Evolutionary conservation across 495 filamentous ascomycete genomes (phyloP).

Genomic region (Cairneyella variabilis): DNA sequence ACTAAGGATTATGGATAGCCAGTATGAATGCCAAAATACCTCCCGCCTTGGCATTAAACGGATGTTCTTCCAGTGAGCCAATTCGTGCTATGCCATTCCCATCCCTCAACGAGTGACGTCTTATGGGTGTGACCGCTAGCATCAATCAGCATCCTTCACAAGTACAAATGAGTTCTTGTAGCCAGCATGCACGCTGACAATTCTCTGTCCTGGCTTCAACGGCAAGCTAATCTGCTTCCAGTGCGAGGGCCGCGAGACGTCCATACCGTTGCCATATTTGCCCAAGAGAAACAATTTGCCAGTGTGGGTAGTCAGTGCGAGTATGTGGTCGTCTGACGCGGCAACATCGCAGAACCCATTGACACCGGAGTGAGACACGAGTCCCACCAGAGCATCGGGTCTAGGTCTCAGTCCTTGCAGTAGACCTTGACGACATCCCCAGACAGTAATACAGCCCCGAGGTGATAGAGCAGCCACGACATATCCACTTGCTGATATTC

Average conservation of each 20-base stretch:
- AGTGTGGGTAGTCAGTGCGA: slow-evolving; percentile 45
- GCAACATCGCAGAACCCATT: slow-evolving; percentile 52
- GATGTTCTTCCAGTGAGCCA: too few relatives aligned
- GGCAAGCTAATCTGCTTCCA: slow-evolving; percentile 33
- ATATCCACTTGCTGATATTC: slow-evolving; percentile 53
- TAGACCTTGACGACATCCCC: slow-evolving; percentile 46
- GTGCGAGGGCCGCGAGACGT: slow-evolving; percentile 38
- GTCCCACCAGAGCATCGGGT: slow-evolving; percentile 36
- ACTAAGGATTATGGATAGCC: too few relatives aligned
- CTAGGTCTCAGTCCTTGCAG: slow-evolving; percentile 30
- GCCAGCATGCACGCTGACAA: slow-evolving; percentile 41
- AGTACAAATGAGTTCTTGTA: slow-evolving; percentile 41
- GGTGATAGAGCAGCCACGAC: slow-evolving; percentile 51
- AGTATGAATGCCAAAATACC: too few relatives aligned
- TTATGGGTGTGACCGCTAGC: too few relatives aligned
- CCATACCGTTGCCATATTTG: slow-evolving; percentile 53
- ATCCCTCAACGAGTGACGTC: too few relatives aligned
- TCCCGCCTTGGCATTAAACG: too few relatives aligned
- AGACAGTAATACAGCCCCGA: slow-evolving; percentile 58
- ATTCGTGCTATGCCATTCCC: too few relatives aligned
- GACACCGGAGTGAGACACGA: too few relatives aligned
- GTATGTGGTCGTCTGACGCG: slow-evolving; percentile 54
- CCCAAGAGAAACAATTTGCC: slow-evolving; percentile 56
- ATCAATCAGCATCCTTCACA: too few relatives aligned
- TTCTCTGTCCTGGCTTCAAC: slow-evolving; percentile 21